Base-by-base conservation (phyloP, 2,329 filamentous ascomycete species). In the Arachnomyces sp. region DNA sequence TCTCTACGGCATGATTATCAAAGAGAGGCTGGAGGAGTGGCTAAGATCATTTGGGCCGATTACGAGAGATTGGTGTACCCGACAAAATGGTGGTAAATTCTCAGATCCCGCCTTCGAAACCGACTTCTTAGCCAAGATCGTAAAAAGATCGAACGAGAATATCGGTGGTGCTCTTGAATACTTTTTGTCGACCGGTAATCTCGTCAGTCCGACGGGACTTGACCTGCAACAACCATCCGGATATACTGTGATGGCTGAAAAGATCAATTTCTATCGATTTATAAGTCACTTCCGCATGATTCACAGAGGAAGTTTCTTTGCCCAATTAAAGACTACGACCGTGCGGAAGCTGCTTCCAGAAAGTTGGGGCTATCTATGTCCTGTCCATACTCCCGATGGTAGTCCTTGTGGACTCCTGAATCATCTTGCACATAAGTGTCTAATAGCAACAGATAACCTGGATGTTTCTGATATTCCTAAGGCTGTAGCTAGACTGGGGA, bases 231-330 rank as follows among this genome's bases (percentile, higher is more conserved):
- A 98, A 64, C 82, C 84, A 0, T 92, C 90, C 9, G 92, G 92
- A 47, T 98, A 94, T 63, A 94, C 87, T 0, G 88, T 98, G 37
- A 89, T 96, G 38, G 92, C 92, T 2, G 92, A 98, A 62, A 96
- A 96, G 74, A 90, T 98, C 60, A 98, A 98, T 69, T 98, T 96
- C 62, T 80, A 94, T 56, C 86, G 92, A 55, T 98, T 96, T 69
- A 94, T 98, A 68, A 92, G 86, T 63, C 92, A 98, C 65, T 98
- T 98, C 75, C 84, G 92, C 51, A 95, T 95, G 88, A 87, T 98
- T 43, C 92, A 98, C 69, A 81, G 92, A 80, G 92, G 92, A 72
- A 92, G 87, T 60, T 98, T 98, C 76, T 98, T 98, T 62, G 92
- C 92, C 3, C 86, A 96, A 61, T 68, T 98, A 49, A 96, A 95